Evolutionary conservation across 2,329 filamentous ascomycete genomes (phyloP).

Genomic region (Paecilomyces sp.): DNA sequence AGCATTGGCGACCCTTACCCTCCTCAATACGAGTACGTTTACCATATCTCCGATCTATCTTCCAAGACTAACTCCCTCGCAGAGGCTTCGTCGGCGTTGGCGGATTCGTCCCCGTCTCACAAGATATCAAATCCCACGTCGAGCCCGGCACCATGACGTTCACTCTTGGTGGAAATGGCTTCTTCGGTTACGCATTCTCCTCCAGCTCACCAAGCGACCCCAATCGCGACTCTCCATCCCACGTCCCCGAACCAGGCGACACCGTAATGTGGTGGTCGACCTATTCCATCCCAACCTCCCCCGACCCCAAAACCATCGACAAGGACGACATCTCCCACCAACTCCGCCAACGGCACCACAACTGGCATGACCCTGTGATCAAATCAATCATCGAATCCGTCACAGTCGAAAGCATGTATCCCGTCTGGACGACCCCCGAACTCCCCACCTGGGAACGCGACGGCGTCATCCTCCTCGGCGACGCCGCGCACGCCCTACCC

Average conservation of each 20-base stretch:
- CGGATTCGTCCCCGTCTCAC: constrained; percentile 32
- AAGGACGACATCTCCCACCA: constrained; percentile 23
- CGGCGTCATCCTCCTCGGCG: constrained; percentile 48
- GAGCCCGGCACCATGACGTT: constrained; percentile 35
- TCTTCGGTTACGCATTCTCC: constrained; percentile 43
- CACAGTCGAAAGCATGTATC: constrained; percentile 38
- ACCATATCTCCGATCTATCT: neutral
- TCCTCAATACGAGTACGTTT: constrained; percentile 33
- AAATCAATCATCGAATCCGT: constrained; percentile 31
- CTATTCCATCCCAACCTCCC: constrained; percentile 25
- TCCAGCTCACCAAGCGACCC: constrained; percentile 13
- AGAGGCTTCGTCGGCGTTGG: constrained; percentile 41
- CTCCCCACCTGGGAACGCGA: constrained; percentile 42
- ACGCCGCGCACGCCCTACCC: constrained; percentile 51
- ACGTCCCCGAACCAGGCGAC: constrained; percentile 21
- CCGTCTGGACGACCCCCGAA: constrained; percentile 41
- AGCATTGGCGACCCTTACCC: constrained; percentile 25
- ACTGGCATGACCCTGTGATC: constrained; percentile 43
- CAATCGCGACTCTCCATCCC: constrained; percentile 16
- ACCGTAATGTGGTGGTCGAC: constrained; percentile 42
- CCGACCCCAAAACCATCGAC: constrained; percentile 23
- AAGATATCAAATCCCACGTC: constrained; percentile 19
- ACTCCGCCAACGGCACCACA: constrained; percentile 33
- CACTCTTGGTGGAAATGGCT: constrained; percentile 42
- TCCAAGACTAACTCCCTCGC: neutral